These are phyloP conservation scores for Castanospermum australe DNA, from an alignment of 306 rosid genomes.

Conservation along the genomic window DNA sequence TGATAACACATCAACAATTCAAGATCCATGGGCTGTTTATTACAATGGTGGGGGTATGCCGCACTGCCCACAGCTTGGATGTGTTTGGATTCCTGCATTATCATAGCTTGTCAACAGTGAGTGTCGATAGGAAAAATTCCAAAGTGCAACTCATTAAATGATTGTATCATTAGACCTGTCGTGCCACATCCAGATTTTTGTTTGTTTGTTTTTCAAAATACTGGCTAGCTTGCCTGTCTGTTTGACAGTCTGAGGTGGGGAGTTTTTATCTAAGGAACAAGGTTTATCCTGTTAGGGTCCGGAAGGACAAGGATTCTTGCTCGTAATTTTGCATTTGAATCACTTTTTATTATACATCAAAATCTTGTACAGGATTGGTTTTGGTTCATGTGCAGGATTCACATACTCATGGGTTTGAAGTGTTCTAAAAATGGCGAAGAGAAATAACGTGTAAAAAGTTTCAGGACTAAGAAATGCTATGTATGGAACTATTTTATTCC, in stretches of 20 bases:
- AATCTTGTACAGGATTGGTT: neutral
- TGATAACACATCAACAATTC: constrained; percentile 5
- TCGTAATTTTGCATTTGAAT: neutral
- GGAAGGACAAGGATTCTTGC: too few species aligned
- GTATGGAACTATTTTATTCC: neutral
- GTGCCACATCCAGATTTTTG: neutral
- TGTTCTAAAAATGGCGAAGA: neutral
- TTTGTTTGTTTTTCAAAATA: neutral
- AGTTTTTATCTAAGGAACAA: neutral
- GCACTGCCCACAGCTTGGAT: constrained; percentile 1
- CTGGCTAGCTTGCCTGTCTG: neutral
- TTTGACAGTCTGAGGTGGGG: neutral
- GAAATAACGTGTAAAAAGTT: too few species aligned
- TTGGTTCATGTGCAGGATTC: neutral
- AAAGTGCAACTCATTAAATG: neutral
- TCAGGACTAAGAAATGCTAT: neutral
- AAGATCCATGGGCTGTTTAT: constrained; percentile 10
- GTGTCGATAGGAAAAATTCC: neutral
- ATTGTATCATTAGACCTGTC: constrained; percentile 20
- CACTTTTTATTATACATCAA: neutral
- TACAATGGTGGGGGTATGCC: neutral
- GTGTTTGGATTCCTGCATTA: neutral
- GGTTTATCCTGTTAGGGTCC: neutral
- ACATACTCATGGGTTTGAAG: neutral
- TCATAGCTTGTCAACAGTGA: neutral